A percentile compares a stretch with the other conserved stretches of the same genome.
Evolutionary conservation across 805 yeast species (phyloP).

Genomic region (Metschnikowia anglica): DNA sequence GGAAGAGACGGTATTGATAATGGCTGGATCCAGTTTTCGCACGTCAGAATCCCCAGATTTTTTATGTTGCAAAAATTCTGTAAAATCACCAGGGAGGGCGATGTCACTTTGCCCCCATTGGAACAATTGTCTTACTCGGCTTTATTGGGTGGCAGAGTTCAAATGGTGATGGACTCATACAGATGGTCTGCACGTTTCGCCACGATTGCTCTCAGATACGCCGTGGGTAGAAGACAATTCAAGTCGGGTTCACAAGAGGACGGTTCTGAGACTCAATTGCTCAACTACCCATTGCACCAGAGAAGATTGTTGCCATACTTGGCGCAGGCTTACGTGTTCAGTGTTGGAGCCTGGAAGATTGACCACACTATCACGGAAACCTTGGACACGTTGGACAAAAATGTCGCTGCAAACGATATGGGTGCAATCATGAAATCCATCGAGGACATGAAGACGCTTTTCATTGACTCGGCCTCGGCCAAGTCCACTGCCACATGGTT

Average conservation of each 20-base stretch:
- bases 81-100: constrained; percentile 21
- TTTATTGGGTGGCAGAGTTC: constrained; percentile 23
- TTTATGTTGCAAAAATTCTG: constrained; percentile 25
- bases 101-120: constrained; percentile 21
- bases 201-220: constrained; percentile 23
- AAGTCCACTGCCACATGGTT: constrained; percentile 25
- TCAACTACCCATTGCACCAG: constrained; percentile 26
- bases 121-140: constrained; percentile 25
- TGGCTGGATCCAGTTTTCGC: constrained; percentile 26
- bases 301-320: constrained; percentile 22
- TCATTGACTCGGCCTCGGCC: constrained; percentile 22
- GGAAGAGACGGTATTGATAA: constrained; percentile 26
- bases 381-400: constrained; percentile 20
- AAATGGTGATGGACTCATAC: constrained; percentile 25
- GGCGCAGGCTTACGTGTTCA: constrained; percentile 23
- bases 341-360: constrained; percentile 22
- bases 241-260: constrained; percentile 24
- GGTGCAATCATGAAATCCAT: constrained; percentile 14
- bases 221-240: constrained; percentile 24
- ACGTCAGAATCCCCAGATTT: constrained; percentile 23
- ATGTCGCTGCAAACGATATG: constrained; percentile 19
- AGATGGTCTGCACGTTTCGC: constrained; percentile 21
- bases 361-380: constrained; percentile 14
- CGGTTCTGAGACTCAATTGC: constrained; percentile 23
- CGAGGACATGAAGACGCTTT: constrained; percentile 19